Base-by-base conservation (phyloP, 1,139 yeast genomes). In the Kodamaea anthophila region DNA sequence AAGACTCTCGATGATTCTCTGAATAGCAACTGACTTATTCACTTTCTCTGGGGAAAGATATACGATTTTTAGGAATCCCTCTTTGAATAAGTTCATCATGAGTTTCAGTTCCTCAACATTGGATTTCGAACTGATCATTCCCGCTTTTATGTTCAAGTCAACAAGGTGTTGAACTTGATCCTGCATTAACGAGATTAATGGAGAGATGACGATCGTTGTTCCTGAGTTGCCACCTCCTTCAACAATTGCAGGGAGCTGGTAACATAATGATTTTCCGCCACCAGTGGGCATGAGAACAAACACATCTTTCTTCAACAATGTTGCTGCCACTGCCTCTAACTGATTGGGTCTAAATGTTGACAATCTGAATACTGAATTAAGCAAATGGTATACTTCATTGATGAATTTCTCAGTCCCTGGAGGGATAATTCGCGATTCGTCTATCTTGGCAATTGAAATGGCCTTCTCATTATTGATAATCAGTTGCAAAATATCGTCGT, bases 271-370 rank as follows among this genome's bases (percentile, higher is more conserved):
- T 53, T 93, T 93, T 30, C 99, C 99, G 30, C 98, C 98, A 25
- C 99, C 99, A 0, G 99, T 93, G 0, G 99, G 99, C 96, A 93
- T 91, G 42, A 93, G 64, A 2, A 93, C 96, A 59, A 93, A 86
- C 0, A 85, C 95, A 53, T 93, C 98, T 29, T 71, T 70, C 1
- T 96, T 95, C 9, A 69, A 55, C 20, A 93, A 59, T 0, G 96
- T 80, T 0, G 95, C 79, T 43, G 81, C 76, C 9, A 93, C 71
- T 0, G 97, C 97, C 36, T 85, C 93, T 23, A 79, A 58, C 50
- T 93, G 99, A 50, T 91, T 85, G 3, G 78, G 71, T 31, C 99
- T 69, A 51, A 93, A 93, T 1, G 71, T 65, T 6, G 64, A 56
- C 24, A 93, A 54, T 24, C 76, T 71, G 53, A 93, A 93, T 3